Evolutionary conservation across 352 stramenopile genomes (phyloP).

Genomic region (Pythium pectinolyticum): DNA sequence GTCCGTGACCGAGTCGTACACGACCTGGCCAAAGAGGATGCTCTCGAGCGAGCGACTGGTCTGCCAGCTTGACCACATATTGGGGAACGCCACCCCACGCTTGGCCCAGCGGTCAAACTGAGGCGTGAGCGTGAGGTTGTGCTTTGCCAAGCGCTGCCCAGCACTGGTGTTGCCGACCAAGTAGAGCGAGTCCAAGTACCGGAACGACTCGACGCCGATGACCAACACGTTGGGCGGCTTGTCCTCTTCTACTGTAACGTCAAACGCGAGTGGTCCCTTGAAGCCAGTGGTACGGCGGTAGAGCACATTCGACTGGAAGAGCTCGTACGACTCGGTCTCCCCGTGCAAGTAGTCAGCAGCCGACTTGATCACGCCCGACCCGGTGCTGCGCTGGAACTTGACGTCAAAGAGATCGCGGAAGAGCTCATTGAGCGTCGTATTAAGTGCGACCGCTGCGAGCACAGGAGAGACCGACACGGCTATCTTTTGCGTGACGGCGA

Average conservation of each 20-base stretch:
- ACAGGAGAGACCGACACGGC: not conserved
- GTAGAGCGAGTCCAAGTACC: constrained; percentile 56
- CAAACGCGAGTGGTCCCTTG: constrained; percentile 40
- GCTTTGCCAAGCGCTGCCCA: constrained; percentile 6
- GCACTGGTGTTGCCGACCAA: constrained; percentile 35
- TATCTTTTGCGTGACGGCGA: not conserved
- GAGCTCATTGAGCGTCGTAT: constrained; percentile 22
- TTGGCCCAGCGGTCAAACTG: constrained; percentile 54
- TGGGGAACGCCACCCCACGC: constrained; percentile 46
- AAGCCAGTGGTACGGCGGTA: constrained; percentile 46
- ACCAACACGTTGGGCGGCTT: constrained; percentile 54
- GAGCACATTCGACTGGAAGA: constrained; percentile 38
- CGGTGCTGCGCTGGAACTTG: not conserved
- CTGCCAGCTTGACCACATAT: constrained; percentile 58
- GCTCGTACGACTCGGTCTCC: constrained; percentile 42
- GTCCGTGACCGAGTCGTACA: constrained; percentile 40
- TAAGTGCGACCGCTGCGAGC: constrained; percentile 14
- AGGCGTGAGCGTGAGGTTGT: constrained; percentile 48
- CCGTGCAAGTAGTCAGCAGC: constrained; percentile 35
- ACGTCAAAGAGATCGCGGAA: constrained; percentile 6
- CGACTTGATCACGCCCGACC: not conserved
- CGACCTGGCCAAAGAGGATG: constrained; percentile 50
- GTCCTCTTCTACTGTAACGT: constrained; percentile 34
- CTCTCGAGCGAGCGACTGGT: constrained; percentile 63
- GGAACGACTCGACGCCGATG: constrained; percentile 54